Percentiles rank a stretch among this genome's conserved stretches.
Conservation (phyloP, 495 filamentous ascomycete genomes). For the Podospora appendiculata region DNA sequence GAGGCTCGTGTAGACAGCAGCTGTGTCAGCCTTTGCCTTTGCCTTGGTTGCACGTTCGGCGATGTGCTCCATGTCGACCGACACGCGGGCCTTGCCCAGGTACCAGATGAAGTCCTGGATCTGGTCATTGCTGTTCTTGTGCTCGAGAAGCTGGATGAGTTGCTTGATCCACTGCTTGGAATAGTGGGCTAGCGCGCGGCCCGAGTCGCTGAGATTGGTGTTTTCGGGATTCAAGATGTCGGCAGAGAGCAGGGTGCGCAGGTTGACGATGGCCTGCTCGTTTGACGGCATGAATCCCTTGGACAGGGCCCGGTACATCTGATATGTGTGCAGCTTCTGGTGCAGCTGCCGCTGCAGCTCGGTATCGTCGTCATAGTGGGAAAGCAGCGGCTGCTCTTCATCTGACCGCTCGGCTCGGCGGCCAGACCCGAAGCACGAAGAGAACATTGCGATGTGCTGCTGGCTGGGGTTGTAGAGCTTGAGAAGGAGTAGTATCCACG, state of each 20-base stretch:
- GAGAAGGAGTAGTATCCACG: too few species aligned
- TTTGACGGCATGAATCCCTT: slow-evolving; percentile 90
- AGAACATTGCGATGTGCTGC: slow-evolving; percentile 9
- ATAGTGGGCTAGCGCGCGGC: slow-evolving; percentile 64
- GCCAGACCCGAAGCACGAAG: slow-evolving; percentile 22
- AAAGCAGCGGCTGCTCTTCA: slow-evolving; percentile 61
- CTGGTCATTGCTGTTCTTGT: slow-evolving; percentile 81
- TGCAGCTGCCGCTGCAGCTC: slow-evolving; percentile 66
- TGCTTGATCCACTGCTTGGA: slow-evolving; percentile 61
- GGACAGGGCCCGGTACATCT: slow-evolving; percentile 76
- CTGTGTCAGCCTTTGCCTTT: slow-evolving; percentile 69
- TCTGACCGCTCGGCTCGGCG: slow-evolving; percentile 6
- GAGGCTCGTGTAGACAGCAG: slow-evolving; percentile 76
- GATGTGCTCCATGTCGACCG: slow-evolving; percentile 61
- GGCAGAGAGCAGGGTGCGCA: slow-evolving; percentile 70
- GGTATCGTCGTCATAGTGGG: slow-evolving; percentile 80
- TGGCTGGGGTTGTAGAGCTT: neutral
- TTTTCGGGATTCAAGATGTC: slow-evolving; percentile 73
- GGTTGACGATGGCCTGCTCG: slow-evolving; percentile 73
- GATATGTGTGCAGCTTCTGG: slow-evolving; percentile 84
- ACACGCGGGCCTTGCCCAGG: slow-evolving; percentile 60
- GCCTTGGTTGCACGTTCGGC: slow-evolving; percentile 52
- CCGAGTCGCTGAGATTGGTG: slow-evolving; percentile 67
- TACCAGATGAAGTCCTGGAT: slow-evolving; percentile 91
- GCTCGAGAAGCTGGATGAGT: slow-evolving; percentile 66